These are phyloP conservation scores for Colletotrichum godetiae DNA, from an alignment of 2,329 filamentous ascomycete species.

Conservation along the genomic window DNA sequence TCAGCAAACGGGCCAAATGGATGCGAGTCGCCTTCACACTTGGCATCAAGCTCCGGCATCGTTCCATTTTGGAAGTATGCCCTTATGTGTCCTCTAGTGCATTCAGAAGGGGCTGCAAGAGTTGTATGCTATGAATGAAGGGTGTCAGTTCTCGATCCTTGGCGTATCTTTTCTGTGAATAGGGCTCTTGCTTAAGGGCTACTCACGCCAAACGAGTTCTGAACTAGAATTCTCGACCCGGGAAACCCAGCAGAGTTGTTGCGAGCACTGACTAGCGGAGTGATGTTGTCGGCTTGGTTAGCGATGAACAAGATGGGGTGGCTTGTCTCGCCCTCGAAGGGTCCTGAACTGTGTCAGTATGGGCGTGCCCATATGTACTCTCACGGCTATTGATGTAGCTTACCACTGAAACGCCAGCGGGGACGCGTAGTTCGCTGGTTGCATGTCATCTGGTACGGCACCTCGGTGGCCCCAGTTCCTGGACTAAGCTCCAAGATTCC, in stretches of 20 bases:
- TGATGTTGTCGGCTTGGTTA: constrained; percentile 59
- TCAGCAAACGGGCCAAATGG: constrained; percentile 48
- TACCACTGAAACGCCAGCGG: constrained; percentile 52
- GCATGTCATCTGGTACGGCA: constrained; percentile 52
- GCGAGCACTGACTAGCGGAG: constrained; percentile 57
- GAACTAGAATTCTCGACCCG: constrained; percentile 57
- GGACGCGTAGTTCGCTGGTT: constrained; percentile 51
- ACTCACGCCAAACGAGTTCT: constrained; percentile 63
- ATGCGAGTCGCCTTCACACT: constrained; percentile 57
- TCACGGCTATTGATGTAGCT: not conserved
- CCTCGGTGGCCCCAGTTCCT: constrained; percentile 56
- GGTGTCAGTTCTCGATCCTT: not conserved
- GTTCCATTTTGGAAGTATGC: constrained; percentile 58
- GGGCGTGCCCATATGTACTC: no score
- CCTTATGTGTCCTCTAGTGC: constrained; percentile 53
- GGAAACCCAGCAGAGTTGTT: constrained; percentile 57
- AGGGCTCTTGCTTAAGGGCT: no score
- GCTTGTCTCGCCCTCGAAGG: constrained; percentile 48
- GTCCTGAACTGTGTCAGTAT: constrained; percentile 19
- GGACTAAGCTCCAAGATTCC: constrained; percentile 50
- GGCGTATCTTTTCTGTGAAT: not conserved
- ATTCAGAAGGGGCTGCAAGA: constrained; percentile 55
- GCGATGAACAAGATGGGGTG: constrained; percentile 59
- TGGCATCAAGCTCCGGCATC: constrained; percentile 55
- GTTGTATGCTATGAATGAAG: constrained; percentile 57